Conservation (phyloP, 805 yeast species). For the Pichia sporocuriosa region DNA sequence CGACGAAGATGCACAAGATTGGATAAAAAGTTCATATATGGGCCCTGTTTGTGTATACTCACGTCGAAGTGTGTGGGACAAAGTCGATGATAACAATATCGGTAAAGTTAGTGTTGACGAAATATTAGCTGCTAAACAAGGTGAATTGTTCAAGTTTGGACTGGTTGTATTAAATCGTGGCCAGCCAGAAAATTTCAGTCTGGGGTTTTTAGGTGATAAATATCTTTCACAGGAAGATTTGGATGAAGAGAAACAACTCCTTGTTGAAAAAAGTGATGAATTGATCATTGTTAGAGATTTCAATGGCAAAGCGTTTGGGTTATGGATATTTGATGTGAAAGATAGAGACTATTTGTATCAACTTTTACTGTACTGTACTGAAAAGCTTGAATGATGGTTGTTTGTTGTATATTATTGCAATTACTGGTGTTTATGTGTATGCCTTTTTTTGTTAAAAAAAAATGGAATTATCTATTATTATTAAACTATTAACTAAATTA, state of each 20-base stretch:
- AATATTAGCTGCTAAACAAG: constrained; percentile 29
- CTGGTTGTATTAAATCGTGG: constrained; percentile 61
- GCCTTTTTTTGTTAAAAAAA: not conserved
- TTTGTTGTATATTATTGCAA: too few species aligned
- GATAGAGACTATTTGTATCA: constrained; percentile 58
- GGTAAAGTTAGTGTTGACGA: constrained; percentile 16
- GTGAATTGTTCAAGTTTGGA: constrained; percentile 52
- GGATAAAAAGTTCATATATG: constrained; percentile 65
- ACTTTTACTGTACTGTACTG: constrained; percentile 25
- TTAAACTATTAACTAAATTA: too few species aligned
- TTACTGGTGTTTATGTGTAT: too few species aligned
- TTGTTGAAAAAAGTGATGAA: constrained; percentile 62
- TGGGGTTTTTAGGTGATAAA: constrained; percentile 58
- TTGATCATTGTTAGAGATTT: constrained; percentile 63
- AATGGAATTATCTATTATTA: not conserved
- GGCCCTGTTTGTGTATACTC: constrained; percentile 62
- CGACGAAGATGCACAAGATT: constrained; percentile 45
- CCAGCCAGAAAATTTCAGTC: constrained; percentile 62
- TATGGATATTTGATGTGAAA: constrained; percentile 68
- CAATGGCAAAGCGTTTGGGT: constrained; percentile 64
- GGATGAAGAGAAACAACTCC: constrained; percentile 37
- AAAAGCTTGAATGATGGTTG: constrained; percentile 9
- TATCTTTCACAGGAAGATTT: constrained; percentile 26
- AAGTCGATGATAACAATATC: constrained; percentile 6
- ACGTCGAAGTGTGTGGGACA: constrained; percentile 10